A percentile compares a stretch with the other conserved stretches of the same genome.
Evolutionary conservation across 2,329 filamentous ascomycete genomes (phyloP).

Genomic region (Ilyonectria destructans): DNA sequence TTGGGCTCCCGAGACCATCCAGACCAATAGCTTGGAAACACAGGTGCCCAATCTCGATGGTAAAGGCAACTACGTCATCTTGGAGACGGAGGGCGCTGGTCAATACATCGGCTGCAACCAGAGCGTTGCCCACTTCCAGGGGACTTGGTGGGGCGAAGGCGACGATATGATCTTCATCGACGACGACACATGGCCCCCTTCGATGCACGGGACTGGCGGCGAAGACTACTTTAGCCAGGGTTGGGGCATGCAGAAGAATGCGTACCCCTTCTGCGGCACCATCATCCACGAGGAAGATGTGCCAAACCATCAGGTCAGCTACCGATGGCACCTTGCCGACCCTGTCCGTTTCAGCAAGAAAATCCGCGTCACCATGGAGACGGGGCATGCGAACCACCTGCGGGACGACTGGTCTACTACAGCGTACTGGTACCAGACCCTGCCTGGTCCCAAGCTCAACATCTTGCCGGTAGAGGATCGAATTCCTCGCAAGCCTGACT

Average conservation of each 20-base stretch:
- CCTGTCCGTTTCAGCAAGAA: slow-evolving; percentile 53
- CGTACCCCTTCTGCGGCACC: slow-evolving; percentile 52
- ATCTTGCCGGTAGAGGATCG: slow-evolving; percentile 47
- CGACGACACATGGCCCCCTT: slow-evolving; percentile 55
- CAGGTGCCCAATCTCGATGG: slow-evolving; percentile 52
- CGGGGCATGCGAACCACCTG: slow-evolving; percentile 53
- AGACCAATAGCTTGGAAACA: slow-evolving; percentile 54
- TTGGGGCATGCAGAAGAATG: slow-evolving; percentile 57
- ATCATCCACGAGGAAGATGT: slow-evolving; percentile 55
- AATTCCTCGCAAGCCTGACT: slow-evolving; percentile 41
- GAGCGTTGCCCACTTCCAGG: slow-evolving; percentile 52
- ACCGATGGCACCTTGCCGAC: slow-evolving; percentile 54
- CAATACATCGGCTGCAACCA: slow-evolving; percentile 55
- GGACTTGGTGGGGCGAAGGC: slow-evolving; percentile 56
- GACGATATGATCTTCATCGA: slow-evolving; percentile 57
- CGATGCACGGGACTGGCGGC: slow-evolving; percentile 54
- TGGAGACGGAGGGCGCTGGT: slow-evolving; percentile 52
- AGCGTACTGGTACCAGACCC: slow-evolving; percentile 54
- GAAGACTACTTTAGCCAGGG: slow-evolving; percentile 55
- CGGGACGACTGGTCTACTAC: slow-evolving; percentile 53
- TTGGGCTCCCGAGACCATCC: slow-evolving; percentile 51
- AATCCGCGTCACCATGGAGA: slow-evolving; percentile 49
- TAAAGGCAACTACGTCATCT: slow-evolving; percentile 50
- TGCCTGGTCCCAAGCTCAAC: slow-evolving; percentile 50
- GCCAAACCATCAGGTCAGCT: slow-evolving; percentile 52